phyloP scores from a whole-genome alignment of 805 yeast species.

The Monosporozyma siamensis region DNA sequence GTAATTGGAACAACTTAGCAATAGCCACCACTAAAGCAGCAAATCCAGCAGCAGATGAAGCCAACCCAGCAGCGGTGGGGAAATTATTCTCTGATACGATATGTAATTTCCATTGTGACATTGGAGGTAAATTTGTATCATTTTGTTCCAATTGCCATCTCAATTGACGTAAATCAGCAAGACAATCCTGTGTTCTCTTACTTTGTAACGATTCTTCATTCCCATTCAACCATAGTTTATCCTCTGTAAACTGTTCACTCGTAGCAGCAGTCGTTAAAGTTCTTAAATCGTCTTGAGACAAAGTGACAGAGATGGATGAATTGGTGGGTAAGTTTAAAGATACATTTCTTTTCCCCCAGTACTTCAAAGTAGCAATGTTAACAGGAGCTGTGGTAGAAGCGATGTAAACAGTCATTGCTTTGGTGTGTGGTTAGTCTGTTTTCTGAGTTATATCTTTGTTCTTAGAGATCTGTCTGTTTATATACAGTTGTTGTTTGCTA shows the following conservation, averaged over 20 bases:
- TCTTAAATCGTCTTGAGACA: conserved; percentile 82
- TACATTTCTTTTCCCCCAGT: conserved; percentile 97
- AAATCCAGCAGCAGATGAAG: conserved; percentile 97
- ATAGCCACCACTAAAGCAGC: conserved; percentile 92
- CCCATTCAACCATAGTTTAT: conserved; percentile 83
- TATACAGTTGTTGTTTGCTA: too few relatives aligned
- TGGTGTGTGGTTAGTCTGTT: conserved; percentile 15
- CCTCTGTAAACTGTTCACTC: conserved; percentile 44
- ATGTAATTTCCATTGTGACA: conserved; percentile 58
- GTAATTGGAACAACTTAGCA: conserved; percentile 73
- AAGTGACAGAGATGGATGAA: conserved; percentile 89
- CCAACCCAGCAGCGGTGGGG: conserved; percentile 98
- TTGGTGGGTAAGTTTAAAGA: conserved; percentile 88
- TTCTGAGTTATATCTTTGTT: not conserved
- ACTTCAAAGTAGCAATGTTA: conserved; percentile 92
- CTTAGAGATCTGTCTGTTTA: too few relatives aligned
- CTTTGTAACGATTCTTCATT: conserved; percentile 59
- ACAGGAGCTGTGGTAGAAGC: conserved; percentile 96
- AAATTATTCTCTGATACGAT: conserved; percentile 92
- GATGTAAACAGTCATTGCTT: conserved; percentile 49
- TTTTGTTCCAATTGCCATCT: conserved; percentile 51
- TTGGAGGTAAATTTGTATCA: conserved; percentile 46
- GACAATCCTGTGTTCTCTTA: conserved; percentile 59
- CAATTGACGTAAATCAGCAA: conserved; percentile 60
- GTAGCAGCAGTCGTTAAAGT: conserved; percentile 87